Base-by-base conservation (phyloP, 1,139 yeast species). In the Candida sojae region DNA sequence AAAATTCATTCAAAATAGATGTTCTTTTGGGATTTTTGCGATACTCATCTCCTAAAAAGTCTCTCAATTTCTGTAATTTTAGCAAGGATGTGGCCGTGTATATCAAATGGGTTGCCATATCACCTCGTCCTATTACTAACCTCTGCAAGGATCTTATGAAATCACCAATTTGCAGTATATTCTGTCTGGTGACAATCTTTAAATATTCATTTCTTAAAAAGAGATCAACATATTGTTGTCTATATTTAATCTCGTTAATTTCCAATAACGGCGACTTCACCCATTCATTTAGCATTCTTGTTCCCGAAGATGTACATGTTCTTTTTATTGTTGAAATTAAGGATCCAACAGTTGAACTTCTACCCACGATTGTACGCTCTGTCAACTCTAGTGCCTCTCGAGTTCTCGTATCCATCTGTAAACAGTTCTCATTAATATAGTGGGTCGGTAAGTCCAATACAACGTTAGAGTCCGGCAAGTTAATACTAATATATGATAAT, bases 341-440 rank as follows among this genome's bases (percentile, higher is more conserved):
- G 0, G 97, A 84, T 0, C 97, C 97, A 10, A 77, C 77, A 5
- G 70, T 71, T 11, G 84, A 75, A 13, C 79, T 79, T n/a, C 82
- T 61, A 3, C 78, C 86, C 48, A 83, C 71, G 6, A 83, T 69
- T 0, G 88, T 77, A 32, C 80, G 55, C 42, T 70, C 77, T 0
- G 74, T 68, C 30, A 93, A 67, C 59, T 93, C 99, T 44, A 93
- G 71, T 2, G 97, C 93, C 39, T 84, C 86, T 31, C 92, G 75
- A 0, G 98, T 89, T 44, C 96, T 68, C 0, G 91, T 73, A 59
- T 93, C 99, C 66, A 93, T 86, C 53, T 86, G 89, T 77, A 93
- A 77, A 29, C 79, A 73, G 10, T 77, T 69, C 1, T 73, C 67
- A 11, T 82, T 78, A 52, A 76, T 60, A 46, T 70, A 73, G 43